Base-by-base conservation (phyloP, 129 eudicot species). In the Cynara cardunculus region DNA sequence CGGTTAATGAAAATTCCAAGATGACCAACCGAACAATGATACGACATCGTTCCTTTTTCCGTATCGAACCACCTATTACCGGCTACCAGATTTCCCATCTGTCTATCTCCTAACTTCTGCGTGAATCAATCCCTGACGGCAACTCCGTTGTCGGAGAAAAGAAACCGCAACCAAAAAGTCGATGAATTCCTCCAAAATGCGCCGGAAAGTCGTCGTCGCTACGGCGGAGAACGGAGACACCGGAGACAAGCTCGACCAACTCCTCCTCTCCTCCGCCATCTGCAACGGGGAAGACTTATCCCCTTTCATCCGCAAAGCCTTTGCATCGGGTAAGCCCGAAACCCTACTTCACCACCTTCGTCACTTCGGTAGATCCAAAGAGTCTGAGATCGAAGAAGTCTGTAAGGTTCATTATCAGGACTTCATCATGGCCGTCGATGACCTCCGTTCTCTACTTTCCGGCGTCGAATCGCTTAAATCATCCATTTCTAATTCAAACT, bases 371-470 rank as follows among this genome's bases (percentile, higher is more conserved):
- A 87, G 92, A 79, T 95, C 96, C 74, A 95, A 95, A 74, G 97
- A 92, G 41, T 79, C 94, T 1, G 99, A 95, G 88, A 95, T 95
- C 86, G 99, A 95, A 80, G 97, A 92, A 16, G 97, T 95, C 1
- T 95, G 99, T 67, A 90, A 89, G 68, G 90, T 97, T 22, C 99
- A 95, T 86, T 95, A 92, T 75, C 96, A 95, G 77, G 99, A 95
- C 89, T 95, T 95, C 82, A 92, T 95, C 78, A 79, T 80, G 80
- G 99, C 99, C 72, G 97, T 95, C 37, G 99, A 95, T 69, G 99
- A 95, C 84, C 94, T 95, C 84, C 89, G 92, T 11, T 91, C 96
- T 19, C 94, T 93, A 22, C 90, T 93, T 39, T 89, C 96, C 87
- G 96, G 89, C 68, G 96, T 89, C 78, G 96, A 91, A 78, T 85